Conservation (phyloP, 129 eudicot genomes). For the Flaveria ramosissima region DNA sequence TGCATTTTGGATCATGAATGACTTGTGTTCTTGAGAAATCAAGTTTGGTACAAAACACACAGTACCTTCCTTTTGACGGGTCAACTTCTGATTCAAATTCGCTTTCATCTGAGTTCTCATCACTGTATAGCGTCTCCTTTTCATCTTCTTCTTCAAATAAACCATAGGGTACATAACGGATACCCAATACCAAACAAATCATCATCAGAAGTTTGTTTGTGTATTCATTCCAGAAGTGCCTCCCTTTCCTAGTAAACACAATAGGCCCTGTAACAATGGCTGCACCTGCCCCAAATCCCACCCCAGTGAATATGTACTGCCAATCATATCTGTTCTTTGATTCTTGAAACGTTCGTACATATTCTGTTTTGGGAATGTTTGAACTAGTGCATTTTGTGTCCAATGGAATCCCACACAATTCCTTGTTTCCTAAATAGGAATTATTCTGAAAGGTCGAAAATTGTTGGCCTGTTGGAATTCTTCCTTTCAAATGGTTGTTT, state of each 20-base stretch:
- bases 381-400: conserved; percentile 10
- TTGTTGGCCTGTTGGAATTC: conserved; percentile 49
- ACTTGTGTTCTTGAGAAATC: conserved; percentile 51
- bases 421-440: conserved; percentile 56
- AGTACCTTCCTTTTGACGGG: conserved; percentile 51
- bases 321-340: conserved; percentile 36
- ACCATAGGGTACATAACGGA: conserved; percentile 35
- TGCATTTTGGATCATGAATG: conserved; percentile 61
- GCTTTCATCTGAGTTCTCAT: conserved; percentile 44
- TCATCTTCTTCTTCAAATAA: conserved; percentile 45
- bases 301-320: conserved; percentile 64
- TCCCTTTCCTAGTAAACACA: conserved; percentile 43
- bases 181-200: conserved; percentile 35
- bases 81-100: conserved; percentile 39
- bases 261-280: conserved; percentile 59
- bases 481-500: conserved; percentile 48
- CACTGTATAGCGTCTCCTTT: conserved; percentile 34
- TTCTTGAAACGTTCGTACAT: neutral
- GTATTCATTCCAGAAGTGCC: conserved; percentile 41
- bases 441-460: conserved; percentile 37
- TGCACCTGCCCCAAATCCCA: conserved; percentile 72
- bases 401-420: conserved; percentile 57
- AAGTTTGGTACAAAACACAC: conserved; percentile 75
- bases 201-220: conserved; percentile 42
- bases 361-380: conserved; percentile 10